Base-by-base conservation (phyloP, 2,329 filamentous ascomycete species). In the Trichoderma polysporum region DNA sequence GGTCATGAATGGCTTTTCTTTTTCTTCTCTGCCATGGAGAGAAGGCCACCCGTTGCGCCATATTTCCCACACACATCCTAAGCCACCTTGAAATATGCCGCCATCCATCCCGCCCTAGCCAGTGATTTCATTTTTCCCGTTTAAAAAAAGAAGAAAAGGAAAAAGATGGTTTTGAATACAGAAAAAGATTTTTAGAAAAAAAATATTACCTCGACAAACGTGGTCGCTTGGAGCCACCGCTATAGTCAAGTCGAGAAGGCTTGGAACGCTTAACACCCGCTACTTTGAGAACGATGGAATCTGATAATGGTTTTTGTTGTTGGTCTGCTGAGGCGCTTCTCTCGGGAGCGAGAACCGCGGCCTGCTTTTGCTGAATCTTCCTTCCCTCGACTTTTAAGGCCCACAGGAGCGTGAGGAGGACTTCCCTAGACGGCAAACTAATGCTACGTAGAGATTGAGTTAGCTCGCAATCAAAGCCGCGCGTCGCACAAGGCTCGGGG, bases 341-440 rank as follows among this genome's bases (percentile, higher is more conserved):
- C 70, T 72, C 70, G 52, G 69, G 68, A 60, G 72, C 69, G 69
- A 73, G 68, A 71, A 58, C 60, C 66, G 67, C 67, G 57, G 66
- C 56, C 29, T 71, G 68, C 69, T 68, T 72, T 41, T 68, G 70
- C 58, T 65, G 69, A 50, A 78, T 75, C 72, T 75, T 80, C 66
- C 74, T 73, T 70, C 81, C 78, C 71, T 85, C 80, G 47, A 81
- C 74, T 64, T 75, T 77, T 7, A 85, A 72, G 66, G 78, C 76
- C 82, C 82, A 85, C 67, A 82, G 69, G 35, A 86, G 74, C 8
- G 84, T 80, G 71, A 85, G 72, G 69, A 86, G 75, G 49, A 79
- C 77, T 73, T 85, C 83, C 71, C 75, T 79, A 31, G 83, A 82
- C 71, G 83, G 83, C 69, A 83, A 76, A 62, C 72, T 67, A 66